Evolutionary conservation across 1,284 basidiomycete species (phyloP), one percentile per base, ranked within the genome.

Genomic region (Naganishia sp.): DNA sequence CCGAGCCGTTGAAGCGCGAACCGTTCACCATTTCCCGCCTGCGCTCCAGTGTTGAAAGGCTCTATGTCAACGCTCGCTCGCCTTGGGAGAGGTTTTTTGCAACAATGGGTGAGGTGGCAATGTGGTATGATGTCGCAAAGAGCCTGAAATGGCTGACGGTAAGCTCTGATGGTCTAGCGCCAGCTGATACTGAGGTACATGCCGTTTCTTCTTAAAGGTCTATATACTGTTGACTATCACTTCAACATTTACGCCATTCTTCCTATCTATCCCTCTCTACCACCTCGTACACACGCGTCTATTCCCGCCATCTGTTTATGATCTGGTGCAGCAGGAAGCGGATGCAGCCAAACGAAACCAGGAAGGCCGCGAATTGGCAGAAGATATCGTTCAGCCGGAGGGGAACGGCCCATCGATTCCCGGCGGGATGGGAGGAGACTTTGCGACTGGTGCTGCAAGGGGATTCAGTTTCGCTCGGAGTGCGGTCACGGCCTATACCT

Each of bases 11-110:
- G 6, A 46, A 50, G 9, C 46, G 59, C 15, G 70, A 71, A 59
- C 59, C 65, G 18, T 71, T 71, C 49, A 64, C 70, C 3, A 55
- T 71, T 42, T 39, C 67, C 11, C 64, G 70, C 25, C 63, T 71
- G 13, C 53, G 68, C 1, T 67, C 64, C 21, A 70, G 64, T 42
- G 65, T 67, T 31, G 67, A 70, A 52, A 42, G 70, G 21, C 65
- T 71, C 6, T 71, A 71, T 48, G 65, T 68, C 3, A 65, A 64
- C 21, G 69, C 70, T 6, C 25, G 43, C 36, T 69, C 70, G 21
- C 45, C 65, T 2, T 71, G 66, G 69, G 46, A 63, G 43, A 21
- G 18, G n/a, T 57, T 68, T 25, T 56, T 53, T 5, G n/a, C 10
- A 10, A 36, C 39, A 15, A 39, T 69, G 0, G 67, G 56, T 0